phyloP scores from a whole-genome alignment of 345 rosid genomes.

The Boechera divaricarpa region DNA sequence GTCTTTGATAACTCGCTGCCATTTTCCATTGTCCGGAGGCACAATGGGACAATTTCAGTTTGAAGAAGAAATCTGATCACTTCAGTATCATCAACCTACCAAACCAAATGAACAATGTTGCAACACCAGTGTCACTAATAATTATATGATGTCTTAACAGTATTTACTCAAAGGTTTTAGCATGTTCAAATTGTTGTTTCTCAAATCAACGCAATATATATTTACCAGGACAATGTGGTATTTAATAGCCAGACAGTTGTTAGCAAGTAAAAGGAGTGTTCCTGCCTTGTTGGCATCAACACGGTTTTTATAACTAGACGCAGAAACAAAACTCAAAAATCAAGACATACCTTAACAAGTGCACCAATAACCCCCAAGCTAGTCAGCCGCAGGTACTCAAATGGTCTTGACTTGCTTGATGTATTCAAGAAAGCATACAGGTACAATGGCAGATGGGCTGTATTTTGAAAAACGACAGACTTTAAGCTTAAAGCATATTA shows the following conservation, averaged over 20 bases:
- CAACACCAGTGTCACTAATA: conserved; percentile 14
- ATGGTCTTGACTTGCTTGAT: conserved; percentile 43
- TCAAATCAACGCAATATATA: conserved; percentile 12
- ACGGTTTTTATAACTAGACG: neutral
- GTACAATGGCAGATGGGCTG: conserved; percentile 59
- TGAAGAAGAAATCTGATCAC: conserved; percentile 52
- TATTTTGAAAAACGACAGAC: conserved; percentile 29
- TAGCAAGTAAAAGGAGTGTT: conserved; percentile 16
- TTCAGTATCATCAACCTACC: conserved; percentile 53
- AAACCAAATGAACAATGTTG: conserved; percentile 32
- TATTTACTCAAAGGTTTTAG: conserved; percentile 24
- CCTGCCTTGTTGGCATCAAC: conserved; percentile 18
- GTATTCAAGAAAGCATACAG: conserved; percentile 56
- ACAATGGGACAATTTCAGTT: conserved; percentile 52
- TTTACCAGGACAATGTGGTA: conserved; percentile 20
- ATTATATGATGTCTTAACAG: conserved; percentile 12
- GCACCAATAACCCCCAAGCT: conserved; percentile 71
- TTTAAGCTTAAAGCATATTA: conserved; percentile 5
- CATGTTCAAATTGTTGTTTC: conserved; percentile 25
- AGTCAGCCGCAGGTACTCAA: conserved; percentile 58
- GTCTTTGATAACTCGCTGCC: conserved; percentile 56
- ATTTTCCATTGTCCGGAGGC: conserved; percentile 57
- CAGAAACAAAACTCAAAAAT: neutral
- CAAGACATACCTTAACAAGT: conserved; percentile 58
- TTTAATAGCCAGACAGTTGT: conserved; percentile 5